Evolutionary conservation across 495 filamentous ascomycete species (phyloP).

Genomic region (Daldinia concentrica): DNA sequence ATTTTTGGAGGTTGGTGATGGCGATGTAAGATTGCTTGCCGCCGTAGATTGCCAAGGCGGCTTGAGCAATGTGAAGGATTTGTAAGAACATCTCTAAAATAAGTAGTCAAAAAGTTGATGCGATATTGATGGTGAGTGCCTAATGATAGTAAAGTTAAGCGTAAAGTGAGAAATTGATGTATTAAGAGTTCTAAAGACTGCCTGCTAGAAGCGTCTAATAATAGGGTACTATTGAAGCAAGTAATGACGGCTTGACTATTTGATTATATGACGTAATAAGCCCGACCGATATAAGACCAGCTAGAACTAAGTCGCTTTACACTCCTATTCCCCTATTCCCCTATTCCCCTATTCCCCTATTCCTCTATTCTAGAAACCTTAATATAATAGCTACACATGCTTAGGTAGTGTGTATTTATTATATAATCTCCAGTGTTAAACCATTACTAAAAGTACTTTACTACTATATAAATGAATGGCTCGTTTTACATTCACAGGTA

Average conservation of each 20-base stretch:
- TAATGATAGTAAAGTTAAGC: not conserved
- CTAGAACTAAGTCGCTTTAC: not conserved
- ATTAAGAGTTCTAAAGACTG: not conserved
- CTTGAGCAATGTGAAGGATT: constrained; percentile 28
- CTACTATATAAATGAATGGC: too few relatives aligned
- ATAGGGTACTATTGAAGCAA: not conserved
- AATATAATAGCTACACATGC: too few relatives aligned
- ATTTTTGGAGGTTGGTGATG: constrained; percentile 54
- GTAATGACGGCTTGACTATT: not conserved
- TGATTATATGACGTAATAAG: not conserved
- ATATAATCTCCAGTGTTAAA: too few relatives aligned
- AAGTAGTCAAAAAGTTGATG: too few relatives aligned
- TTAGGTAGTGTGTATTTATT: too few relatives aligned
- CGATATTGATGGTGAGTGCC: not conserved
- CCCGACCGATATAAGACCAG: too few relatives aligned
- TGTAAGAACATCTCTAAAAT: not conserved
- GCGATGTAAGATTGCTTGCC: constrained; percentile 50
- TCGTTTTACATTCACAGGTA: too few relatives aligned
- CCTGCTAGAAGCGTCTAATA: too few relatives aligned
- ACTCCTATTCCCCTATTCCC: not conserved
- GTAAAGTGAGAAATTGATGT: not conserved
- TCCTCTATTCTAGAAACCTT: too few relatives aligned
- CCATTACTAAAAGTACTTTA: too few relatives aligned
- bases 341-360: too few relatives aligned
- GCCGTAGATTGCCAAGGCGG: constrained; percentile 34